Base-by-base conservation (phyloP, 257 asterid genomes). In the Penstemon davidsonii region DNA sequence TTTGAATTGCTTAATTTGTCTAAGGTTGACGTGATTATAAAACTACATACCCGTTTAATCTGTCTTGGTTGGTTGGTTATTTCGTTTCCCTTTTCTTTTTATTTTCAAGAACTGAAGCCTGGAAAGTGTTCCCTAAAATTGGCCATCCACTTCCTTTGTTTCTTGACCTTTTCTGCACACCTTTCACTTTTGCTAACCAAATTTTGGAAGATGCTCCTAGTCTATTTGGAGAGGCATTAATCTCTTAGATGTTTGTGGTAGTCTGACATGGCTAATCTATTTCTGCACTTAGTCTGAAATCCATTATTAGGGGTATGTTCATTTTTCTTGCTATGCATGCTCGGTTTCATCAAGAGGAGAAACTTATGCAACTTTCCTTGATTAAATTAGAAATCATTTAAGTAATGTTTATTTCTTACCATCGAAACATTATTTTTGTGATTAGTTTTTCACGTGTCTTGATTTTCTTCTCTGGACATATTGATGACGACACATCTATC, bases 171-270 rank as follows among this genome's bases (percentile, higher is more conserved):
- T 25, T 25, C 33, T 25, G 33, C 33, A 25, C 33, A 25, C 33
- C 33, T 25, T 25, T 25, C 33, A 25, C 33, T 25, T 25, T 38
- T 25, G 33, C 33, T 25, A 25, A 18, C 49, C 13, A 12, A 59
- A 40, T 59, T n/a, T 12, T 2, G 7, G 7, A 62, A 8, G 50
- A 41, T 54, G 25, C 60, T 55, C 59, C 6, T 8, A 37, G n/a
- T 64, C 56, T 64, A 25, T n/a, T 18, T 71, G 19, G 53, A 45
- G 69, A 37, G 44, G 36, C 33, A 54, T 55, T 69, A 7, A 11
- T 64, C 55, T 47, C 61, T 33, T n/a, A 63, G 60, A 59, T 68
- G 62, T 15, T 64, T 64, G 62, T 25, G 33, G 33, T 25, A 25
- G 33, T 62, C 58, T 12, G 12, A 18, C 5, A 52, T 1, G 18